These are phyloP conservation scores for Ophiostoma sp. DNA, from an alignment of 2,329 filamentous ascomycete genomes.

Conservation along the genomic window DNA sequence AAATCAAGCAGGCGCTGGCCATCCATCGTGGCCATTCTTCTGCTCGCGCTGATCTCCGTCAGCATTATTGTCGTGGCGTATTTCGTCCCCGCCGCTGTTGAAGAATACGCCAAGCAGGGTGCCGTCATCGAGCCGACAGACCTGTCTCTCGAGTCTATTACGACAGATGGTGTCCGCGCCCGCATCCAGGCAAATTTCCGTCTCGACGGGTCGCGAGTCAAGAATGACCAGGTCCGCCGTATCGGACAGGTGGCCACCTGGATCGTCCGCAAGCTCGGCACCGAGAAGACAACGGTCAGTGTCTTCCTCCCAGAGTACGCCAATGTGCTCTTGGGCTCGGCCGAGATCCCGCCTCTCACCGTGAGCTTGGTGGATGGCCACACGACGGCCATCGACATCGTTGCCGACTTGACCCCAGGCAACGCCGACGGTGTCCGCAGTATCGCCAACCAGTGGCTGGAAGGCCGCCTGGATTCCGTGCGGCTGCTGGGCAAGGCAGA, in stretches of 20 bases:
- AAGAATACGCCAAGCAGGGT: conserved; percentile 81
- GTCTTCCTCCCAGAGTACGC: conserved; percentile 81
- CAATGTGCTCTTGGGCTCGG: conserved; percentile 70
- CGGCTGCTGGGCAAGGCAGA: conserved; percentile 67
- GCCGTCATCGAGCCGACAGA: conserved; percentile 75
- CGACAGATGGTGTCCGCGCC: conserved; percentile 67
- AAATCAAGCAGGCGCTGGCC: conserved; percentile 60
- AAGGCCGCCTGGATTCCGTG: conserved; percentile 66
- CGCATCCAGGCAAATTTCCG: conserved; percentile 76
- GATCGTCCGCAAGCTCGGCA: conserved; percentile 72
- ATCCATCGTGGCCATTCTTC: conserved; percentile 64
- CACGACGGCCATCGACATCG: conserved; percentile 70
- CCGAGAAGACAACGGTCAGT: conserved; percentile 62
- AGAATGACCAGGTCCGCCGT: conserved; percentile 63
- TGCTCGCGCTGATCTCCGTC: conserved; percentile 59
- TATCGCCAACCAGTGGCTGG: conserved; percentile 83
- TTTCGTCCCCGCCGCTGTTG: conserved; percentile 70
- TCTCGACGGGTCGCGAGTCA: conserved; percentile 72
- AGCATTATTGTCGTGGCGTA: conserved; percentile 73
- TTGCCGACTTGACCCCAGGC: conserved; percentile 70
- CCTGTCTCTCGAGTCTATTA: conserved; percentile 81
- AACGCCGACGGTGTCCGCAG: conserved; percentile 69
- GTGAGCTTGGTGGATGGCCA: conserved; percentile 73
- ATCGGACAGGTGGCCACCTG: conserved; percentile 74
- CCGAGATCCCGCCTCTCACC: conserved; percentile 66